These are phyloP conservation scores for Glycyrrhiza uralensis DNA, from an alignment of 306 rosid genomes.

Conservation along the genomic window DNA sequence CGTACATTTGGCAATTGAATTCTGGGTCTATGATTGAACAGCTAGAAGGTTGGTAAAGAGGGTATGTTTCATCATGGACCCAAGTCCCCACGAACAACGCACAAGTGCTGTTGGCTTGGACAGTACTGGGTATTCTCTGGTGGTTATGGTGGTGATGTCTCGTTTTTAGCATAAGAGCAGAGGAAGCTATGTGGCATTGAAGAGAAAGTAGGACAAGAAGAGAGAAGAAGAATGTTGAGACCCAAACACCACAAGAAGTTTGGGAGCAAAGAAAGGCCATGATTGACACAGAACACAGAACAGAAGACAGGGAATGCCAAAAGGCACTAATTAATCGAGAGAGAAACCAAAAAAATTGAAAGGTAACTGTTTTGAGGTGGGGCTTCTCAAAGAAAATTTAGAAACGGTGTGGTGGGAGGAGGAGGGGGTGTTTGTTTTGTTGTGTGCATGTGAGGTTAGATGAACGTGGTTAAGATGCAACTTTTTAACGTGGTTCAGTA, in stretches of 20 bases:
- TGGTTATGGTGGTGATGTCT: conserved; percentile 27
- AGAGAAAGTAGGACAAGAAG: conserved; percentile 34
- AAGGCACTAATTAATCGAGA: conserved; percentile 20
- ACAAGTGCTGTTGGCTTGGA: conserved; percentile 66
- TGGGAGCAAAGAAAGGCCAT: conserved; percentile 36
- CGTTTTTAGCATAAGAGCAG: conserved; percentile 62
- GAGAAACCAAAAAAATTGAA: background rate
- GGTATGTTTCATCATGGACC: conserved; percentile 80
- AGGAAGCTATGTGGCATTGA: conserved; percentile 42
- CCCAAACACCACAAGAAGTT: background rate
- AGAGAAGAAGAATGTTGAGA: conserved; percentile 19
- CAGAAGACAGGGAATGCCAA: conserved; percentile 13
- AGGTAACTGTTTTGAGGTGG: background rate
- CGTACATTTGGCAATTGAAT: conserved; percentile 86
- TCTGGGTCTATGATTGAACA: conserved; percentile 79
- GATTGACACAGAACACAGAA: conserved; percentile 16
- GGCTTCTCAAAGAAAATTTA: too few species aligned
- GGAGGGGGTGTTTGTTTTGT: background rate
- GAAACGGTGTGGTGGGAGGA: background rate
- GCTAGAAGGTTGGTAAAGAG: conserved; percentile 63
- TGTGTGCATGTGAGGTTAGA: conserved; percentile 30
- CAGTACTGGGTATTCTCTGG: conserved; percentile 52
- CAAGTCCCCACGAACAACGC: conserved; percentile 79
- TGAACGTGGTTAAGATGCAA: conserved; percentile 11
- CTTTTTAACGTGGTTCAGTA: background rate